Base-by-base conservation (phyloP, 331 rosid genomes). In the Malus hybrid region DNA sequence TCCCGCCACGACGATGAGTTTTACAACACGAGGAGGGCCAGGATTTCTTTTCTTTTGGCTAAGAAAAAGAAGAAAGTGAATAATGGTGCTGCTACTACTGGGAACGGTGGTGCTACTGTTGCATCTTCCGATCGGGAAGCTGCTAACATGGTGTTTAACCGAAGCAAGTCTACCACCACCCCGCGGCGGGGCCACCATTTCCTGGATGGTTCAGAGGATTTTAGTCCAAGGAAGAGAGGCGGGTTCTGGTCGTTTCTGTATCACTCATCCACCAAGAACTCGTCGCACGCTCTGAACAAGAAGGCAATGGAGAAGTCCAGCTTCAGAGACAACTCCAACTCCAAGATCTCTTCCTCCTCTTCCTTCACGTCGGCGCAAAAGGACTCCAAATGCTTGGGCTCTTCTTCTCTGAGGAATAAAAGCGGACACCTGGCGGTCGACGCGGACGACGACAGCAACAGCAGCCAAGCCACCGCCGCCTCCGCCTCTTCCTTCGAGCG, bases 171-270 rank as follows among this genome's bases (percentile, higher is more conserved):
- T 69, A 94, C 99, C 7, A 79, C 92, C 0, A 84, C 94, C 0
- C 92, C 96, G 0, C 73, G 86, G 18, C 82, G 90, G 50, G 76
- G 69, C 13, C 86, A 31, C 14, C 83, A 27, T 42, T 79, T 73
- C 57, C 57, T 66, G 56, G 88, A 86, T 1, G 87, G 75, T 5
- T 80, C 73, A 3, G 81, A 74, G 0, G 84, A 82, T 69, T 86
- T 84, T 5, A 88, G 90, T 66, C 88, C 89, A 6, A 88, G 94
- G 29, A 93, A 87, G 44, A 68, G 96, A 74, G 77, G 82, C 16
- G 93, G 96, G 2, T 94, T 94, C 28, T 92, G 97, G 99, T 94
- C 96, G 0, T 94, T 92, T 81, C 88, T 94, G 7, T 84, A 94
- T 71, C 85, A 74, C 63, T 86, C 96, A 73, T 69, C 84, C 1